Percentiles rank a stretch among this genome's conserved stretches.
phyloP scores from a whole-genome alignment of 345 rosid genomes.

The Psidium friedrichsthalianum region DNA sequence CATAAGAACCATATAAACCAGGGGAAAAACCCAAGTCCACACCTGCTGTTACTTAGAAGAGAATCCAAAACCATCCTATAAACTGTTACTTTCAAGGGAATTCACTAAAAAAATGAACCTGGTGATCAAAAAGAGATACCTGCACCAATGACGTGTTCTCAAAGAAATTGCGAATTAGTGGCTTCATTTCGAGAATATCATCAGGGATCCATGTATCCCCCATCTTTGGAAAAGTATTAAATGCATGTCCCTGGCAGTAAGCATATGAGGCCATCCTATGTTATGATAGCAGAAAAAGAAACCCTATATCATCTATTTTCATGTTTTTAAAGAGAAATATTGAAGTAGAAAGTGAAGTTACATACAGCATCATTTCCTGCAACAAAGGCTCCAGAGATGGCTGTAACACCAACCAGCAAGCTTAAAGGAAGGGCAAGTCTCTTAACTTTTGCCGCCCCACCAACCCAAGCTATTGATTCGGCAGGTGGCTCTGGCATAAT shows the following conservation, averaged over 20 bases:
- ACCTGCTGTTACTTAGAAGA: background rate
- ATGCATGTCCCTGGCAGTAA: slow-evolving; percentile 63
- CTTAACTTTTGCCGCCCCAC: slow-evolving; percentile 79
- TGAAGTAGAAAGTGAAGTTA: background rate
- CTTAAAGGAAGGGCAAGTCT: slow-evolving; percentile 71
- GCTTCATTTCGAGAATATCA: slow-evolving; percentile 66
- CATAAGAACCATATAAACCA: background rate
- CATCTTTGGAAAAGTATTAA: slow-evolving; percentile 90
- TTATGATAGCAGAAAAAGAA: background rate
- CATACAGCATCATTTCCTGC: slow-evolving; percentile 98
- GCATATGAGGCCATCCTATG: background rate
- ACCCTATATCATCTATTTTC: background rate
- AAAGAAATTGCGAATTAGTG: slow-evolving; percentile 76
- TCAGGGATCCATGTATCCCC: slow-evolving; percentile 89
- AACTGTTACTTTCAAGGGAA: background rate
- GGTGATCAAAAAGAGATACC: slow-evolving; percentile 24
- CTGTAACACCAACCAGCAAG: slow-evolving; percentile 78
- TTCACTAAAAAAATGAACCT: background rate
- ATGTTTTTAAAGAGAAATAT: background rate
- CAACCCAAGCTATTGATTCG: slow-evolving; percentile 72
- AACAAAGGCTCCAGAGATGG: slow-evolving; percentile 89
- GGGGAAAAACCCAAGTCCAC: background rate
- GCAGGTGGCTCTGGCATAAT: slow-evolving; percentile 97
- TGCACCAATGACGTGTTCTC: slow-evolving; percentile 88
- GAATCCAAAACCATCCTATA: background rate